Conservation (phyloP, 257 asterid species). For the Solanum pennellii region DNA sequence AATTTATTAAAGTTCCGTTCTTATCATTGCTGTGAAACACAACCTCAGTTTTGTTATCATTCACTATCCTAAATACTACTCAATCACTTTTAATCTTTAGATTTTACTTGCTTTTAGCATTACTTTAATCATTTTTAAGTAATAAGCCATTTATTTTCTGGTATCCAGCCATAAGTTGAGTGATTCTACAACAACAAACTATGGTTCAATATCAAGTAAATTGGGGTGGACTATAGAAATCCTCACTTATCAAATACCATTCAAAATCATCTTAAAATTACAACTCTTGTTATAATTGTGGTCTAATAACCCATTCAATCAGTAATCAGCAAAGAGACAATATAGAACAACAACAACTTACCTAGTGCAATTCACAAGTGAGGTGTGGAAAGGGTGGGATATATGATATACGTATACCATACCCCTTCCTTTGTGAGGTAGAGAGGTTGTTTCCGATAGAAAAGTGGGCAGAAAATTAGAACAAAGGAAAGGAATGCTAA, state of each 20-base stretch:
- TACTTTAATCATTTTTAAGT: background rate
- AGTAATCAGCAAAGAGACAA: background rate
- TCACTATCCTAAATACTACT: no score
- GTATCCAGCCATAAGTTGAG: background rate
- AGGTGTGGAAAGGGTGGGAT: background rate
- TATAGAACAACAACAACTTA: background rate
- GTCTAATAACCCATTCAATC: background rate
- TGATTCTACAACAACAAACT: background rate
- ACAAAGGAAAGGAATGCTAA: background rate
- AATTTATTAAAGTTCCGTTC: no score
- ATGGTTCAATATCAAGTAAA: background rate
- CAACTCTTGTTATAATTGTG: background rate
- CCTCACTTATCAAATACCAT: background rate
- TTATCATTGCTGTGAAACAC: no score
- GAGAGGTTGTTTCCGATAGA: background rate
- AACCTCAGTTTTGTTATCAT: no score
- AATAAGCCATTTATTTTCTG: background rate
- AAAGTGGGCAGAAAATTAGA: background rate
- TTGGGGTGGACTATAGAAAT: background rate
- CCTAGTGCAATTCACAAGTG: background rate
- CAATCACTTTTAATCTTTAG: background rate
- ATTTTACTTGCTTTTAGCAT: background rate
- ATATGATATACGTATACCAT: background rate
- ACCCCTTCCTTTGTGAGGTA: background rate
- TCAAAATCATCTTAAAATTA: background rate